phyloP scores from a whole-genome alignment of 306 rosid genomes.

The Aeschynomene evenia region DNA sequence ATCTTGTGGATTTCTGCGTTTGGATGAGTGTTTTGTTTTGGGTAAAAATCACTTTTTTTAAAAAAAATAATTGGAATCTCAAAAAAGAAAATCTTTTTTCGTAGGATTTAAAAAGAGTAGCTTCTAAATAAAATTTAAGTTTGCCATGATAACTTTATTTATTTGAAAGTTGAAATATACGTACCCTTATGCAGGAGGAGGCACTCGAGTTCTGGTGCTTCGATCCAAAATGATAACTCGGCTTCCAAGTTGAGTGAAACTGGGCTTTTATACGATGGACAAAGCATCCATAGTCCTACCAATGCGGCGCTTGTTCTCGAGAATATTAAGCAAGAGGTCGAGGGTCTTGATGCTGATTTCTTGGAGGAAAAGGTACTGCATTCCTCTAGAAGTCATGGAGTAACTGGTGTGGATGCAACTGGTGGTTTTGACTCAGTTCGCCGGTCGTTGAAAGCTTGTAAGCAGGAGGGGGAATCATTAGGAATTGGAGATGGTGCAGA shows the following conservation, averaged over 20 bases:
- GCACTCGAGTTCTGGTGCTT: conserved; percentile 48
- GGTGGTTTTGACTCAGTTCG: conserved; percentile 56
- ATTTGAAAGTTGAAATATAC: no score
- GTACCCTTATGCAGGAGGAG: conserved; percentile 83
- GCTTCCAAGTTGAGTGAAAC: conserved; percentile 59
- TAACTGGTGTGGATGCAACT: conserved; percentile 44
- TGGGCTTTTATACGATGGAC: conserved; percentile 65
- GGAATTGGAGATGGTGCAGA: conserved; percentile 64
- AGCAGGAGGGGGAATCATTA: conserved; percentile 66
- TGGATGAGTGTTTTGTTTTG: no score
- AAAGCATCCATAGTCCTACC: conserved; percentile 77
- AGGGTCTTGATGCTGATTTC: conserved; percentile 49
- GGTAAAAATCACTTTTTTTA: no score
- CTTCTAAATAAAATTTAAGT: no score
- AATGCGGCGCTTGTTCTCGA: conserved; percentile 93
- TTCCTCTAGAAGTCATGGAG: conserved; percentile 49
- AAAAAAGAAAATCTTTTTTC: no score
- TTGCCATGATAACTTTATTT: no score
- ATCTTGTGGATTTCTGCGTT: neutral
- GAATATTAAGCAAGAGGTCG: conserved; percentile 76
- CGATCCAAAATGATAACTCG: conserved; percentile 48
- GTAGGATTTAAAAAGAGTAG: no score
- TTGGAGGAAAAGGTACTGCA: conserved; percentile 46
- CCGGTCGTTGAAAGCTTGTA: conserved; percentile 54
- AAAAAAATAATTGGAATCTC: no score